Evolutionary conservation across 352 stramenopile genomes (phyloP).

Genomic region (Globisporangium splendens): DNA sequence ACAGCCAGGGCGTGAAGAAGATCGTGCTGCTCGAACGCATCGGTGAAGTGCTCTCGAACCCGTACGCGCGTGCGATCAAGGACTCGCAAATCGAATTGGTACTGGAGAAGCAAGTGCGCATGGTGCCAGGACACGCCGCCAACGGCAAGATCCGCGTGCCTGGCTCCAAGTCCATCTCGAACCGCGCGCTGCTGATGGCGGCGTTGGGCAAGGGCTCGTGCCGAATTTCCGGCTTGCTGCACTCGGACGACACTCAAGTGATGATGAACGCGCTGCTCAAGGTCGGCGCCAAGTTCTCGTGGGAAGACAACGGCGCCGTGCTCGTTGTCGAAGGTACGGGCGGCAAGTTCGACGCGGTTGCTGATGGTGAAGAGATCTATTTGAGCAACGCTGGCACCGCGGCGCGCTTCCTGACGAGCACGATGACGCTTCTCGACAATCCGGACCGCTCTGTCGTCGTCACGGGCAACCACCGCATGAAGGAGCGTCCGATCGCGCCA

Average conservation of each 20-base stretch:
- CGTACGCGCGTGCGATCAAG: conserved; percentile 65
- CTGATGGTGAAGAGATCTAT: conserved; percentile 64
- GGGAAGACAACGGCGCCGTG: conserved; percentile 72
- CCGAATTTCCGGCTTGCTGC: conserved; percentile 90
- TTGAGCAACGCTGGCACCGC: conserved; percentile 91
- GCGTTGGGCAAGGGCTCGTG: conserved; percentile 87
- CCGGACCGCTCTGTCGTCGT: conserved; percentile 59
- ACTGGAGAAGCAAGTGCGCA: conserved; percentile 67
- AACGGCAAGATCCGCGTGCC: conserved; percentile 85
- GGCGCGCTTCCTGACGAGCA: conserved; percentile 93
- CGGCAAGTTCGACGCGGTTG: conserved; percentile 50
- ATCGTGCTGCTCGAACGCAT: conserved; percentile 76
- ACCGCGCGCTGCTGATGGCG: conserved; percentile 95
- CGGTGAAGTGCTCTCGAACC: conserved; percentile 59
- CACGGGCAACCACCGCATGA: conserved; percentile 95
- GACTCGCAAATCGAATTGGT: conserved; percentile 76
- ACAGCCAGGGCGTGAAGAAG: conserved; percentile 76
- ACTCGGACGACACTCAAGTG: conserved; percentile 97
- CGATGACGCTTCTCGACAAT: conserved; percentile 66
- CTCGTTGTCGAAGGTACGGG: conserved; percentile 74
- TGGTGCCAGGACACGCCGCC: conserved; percentile 45
- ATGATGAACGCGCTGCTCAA: conserved; percentile 96
- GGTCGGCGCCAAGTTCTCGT: conserved; percentile 82
- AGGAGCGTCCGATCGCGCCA: conserved; percentile 95
- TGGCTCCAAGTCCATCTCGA: conserved; percentile 98